These are phyloP conservation scores for apple (Malus domestica) DNA, from an alignment of 306 rosid genomes.

Conservation along the genomic window ASM211411v1 NC_041790.1:8588501-8589000, in stretches of 20 bases:
- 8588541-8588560: slow-evolving; percentile 44
- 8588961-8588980: background rate
- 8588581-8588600: slow-evolving; percentile 7
- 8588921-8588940: background rate
- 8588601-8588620: slow-evolving; percentile 5
- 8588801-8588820: slow-evolving; percentile 58
- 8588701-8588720: background rate
- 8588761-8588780: background rate
- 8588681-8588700: background rate
- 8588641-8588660: slow-evolving; percentile 31
- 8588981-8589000: background rate
- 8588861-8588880: slow-evolving; percentile 32
- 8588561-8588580: slow-evolving; percentile 58
- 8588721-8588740: background rate
- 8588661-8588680: slow-evolving; percentile 24
- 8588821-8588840: slow-evolving; percentile 52
- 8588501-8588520: slow-evolving; percentile 65
- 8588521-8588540: slow-evolving; percentile 59
- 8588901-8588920: slow-evolving; percentile 33
- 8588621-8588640: slow-evolving; percentile 52
- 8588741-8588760: background rate
- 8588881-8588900: slow-evolving; percentile 24
- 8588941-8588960: background rate
- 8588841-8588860: slow-evolving; percentile 52
- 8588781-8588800: slow-evolving; percentile 21